Base-by-base conservation (phyloP, 2,329 filamentous ascomycete species). In the Aspergillus brasiliensis region DNA sequence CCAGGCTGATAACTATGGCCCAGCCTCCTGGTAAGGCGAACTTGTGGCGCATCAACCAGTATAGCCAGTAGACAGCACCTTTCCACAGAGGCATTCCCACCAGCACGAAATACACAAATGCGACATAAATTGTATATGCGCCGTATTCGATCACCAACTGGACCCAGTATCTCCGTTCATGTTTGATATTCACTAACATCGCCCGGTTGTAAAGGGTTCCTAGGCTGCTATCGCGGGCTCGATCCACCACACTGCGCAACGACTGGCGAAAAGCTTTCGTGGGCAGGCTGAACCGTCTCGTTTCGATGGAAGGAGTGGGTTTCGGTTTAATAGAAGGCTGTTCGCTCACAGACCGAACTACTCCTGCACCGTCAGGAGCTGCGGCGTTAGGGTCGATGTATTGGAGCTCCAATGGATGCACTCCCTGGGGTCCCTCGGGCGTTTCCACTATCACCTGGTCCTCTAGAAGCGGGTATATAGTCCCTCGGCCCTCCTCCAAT, bases 21-120 rank as follows among this genome's bases (percentile, higher is more conserved):
- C 75, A 80, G 1, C 78, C 78, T 21, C 77, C 78, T 17, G 70
- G 63, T 37, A 81, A 59, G 17, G 76, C 72, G 37, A 79, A 77
- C 47, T 78, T 78, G 31, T 73, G 72, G 34, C 65, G 62, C n/a
- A 80, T 72, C 10, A 77, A 63, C 69, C 71, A 77, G 59, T 78
- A 81, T 38, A 80, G 47, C 75, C 75, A 80, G 63, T 72, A 80
- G 1, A 79, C 75, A 5, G 75, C 72, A 3, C 80, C 80, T 4
- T 75, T 76, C 80, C 80, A 82, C 2, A 82, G 59, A 1, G 80
- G 80, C 56, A 76, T 58, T 4, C 80, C 80, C 8, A 82, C 65
- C 1, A 82, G 68, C n/a, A 81, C 76, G 21, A 82, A 80, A 59
- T 82, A 82, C 28, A 80, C 68, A 57, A 81, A 77, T 11, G 68